A percentile compares a stretch with the other conserved stretches of the same genome.
Conservation (phyloP, 2,329 filamentous ascomycete genomes). For the Pseudocercospora cruenta region DNA sequence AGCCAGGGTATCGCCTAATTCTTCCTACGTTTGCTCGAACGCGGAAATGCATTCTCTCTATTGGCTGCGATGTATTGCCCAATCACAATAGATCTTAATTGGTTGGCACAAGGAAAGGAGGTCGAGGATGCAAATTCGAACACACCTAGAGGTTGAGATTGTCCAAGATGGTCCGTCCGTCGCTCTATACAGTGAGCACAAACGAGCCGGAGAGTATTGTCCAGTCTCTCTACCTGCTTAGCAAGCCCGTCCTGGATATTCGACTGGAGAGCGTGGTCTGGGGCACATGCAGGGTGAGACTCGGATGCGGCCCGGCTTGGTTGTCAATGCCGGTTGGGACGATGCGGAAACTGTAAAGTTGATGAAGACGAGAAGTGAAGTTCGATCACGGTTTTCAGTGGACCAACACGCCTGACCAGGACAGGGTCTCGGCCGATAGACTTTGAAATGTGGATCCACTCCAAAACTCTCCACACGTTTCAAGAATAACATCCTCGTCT, state of each 20-base stretch:
- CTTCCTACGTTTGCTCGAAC: not conserved
- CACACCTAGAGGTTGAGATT: not conserved
- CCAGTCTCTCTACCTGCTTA: not conserved
- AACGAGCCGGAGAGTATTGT: not conserved
- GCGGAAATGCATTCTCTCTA: not conserved
- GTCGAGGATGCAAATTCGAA: not conserved
- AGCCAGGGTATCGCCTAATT: not conserved
- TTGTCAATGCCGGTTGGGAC: not conserved
- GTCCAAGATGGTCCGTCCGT: not conserved
- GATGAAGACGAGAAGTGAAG: not conserved
- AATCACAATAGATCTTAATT: not conserved
- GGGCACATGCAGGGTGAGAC: not conserved
- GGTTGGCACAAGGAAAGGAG: not conserved
- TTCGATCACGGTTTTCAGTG: slow-evolving; percentile 5
- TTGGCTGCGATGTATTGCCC: not conserved
- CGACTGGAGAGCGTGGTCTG: not conserved
- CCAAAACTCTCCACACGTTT: not conserved
- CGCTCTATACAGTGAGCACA: not conserved
- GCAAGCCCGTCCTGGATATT: not conserved
- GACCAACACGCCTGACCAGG: not conserved
- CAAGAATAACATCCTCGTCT: not conserved
- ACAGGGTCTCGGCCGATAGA: not conserved
- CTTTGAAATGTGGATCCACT: not conserved
- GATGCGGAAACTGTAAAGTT: not conserved
- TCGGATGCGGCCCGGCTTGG: not conserved